A percentile compares a stretch with the other conserved stretches of the same genome.
phyloP scores from a whole-genome alignment of 2,329 filamentous ascomycete species.

The Neurospora sp. region DNA sequence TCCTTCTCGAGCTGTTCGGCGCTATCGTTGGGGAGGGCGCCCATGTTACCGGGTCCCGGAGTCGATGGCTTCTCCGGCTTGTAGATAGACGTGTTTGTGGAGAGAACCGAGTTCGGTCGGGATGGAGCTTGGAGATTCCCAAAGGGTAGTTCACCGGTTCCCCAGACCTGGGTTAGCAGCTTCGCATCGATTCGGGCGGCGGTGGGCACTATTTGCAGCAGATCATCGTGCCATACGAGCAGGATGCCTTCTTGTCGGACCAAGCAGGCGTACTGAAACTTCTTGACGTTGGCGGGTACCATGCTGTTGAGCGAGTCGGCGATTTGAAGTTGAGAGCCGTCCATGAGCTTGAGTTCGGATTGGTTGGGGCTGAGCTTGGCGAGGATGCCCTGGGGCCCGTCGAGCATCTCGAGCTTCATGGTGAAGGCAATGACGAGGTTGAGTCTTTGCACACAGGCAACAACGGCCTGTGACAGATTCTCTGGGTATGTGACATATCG shows the following conservation, averaged over 20 bases:
- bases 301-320: constrained; percentile 31
- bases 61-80: constrained; percentile 10
- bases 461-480: constrained; percentile 25
- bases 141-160: constrained; percentile 8
- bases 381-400: constrained; percentile 34
- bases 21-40: constrained; percentile 13
- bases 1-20: constrained; percentile 17
- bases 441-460: constrained; percentile 32
- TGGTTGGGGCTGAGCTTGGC: constrained; percentile 29
- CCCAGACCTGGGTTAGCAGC: constrained; percentile 24
- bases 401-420: constrained; percentile 37
- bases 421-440: constrained; percentile 38
- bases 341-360: constrained; percentile 30
- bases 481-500: constrained; percentile 32
- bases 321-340: constrained; percentile 34
- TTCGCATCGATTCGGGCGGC: constrained; percentile 25
- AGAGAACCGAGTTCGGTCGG: constrained; percentile 11
- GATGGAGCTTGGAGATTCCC: constrained; percentile 12
- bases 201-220: constrained; percentile 29
- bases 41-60: constrained; percentile 10
- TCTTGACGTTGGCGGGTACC: constrained; percentile 29
- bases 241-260: constrained; percentile 30
- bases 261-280: constrained; percentile 33
- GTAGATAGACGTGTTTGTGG: constrained; percentile 8
- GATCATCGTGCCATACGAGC: constrained; percentile 33